Evolutionary conservation across 495 filamentous ascomycete species (phyloP).

Genomic region (Penicillium lividum): DNA sequence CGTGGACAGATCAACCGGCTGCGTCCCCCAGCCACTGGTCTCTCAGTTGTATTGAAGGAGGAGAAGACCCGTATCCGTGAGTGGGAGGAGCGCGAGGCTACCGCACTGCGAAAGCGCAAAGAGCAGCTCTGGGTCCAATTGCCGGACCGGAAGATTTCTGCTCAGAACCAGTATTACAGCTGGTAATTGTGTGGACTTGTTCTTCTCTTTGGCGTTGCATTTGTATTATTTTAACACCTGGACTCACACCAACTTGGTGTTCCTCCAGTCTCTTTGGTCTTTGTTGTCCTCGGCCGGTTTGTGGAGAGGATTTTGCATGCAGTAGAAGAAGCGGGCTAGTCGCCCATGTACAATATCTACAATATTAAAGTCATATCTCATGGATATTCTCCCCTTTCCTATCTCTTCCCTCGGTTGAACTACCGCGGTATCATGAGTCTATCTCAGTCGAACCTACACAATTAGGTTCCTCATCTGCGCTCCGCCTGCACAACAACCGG

Average conservation of each 20-base stretch:
- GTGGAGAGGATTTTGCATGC: slow-evolving; percentile 28
- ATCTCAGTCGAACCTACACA: background rate
- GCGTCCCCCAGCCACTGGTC: slow-evolving; percentile 67
- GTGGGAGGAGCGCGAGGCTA: slow-evolving; percentile 72
- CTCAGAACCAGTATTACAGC: slow-evolving; percentile 83
- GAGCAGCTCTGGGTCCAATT: slow-evolving; percentile 81
- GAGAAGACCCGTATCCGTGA: slow-evolving; percentile 82
- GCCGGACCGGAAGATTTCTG: slow-evolving; percentile 61
- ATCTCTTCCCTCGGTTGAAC: background rate
- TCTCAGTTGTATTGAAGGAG: slow-evolving; percentile 88
- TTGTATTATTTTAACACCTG: slow-evolving; percentile 29
- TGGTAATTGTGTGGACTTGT: slow-evolving; percentile 59
- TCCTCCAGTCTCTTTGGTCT: slow-evolving; percentile 22
- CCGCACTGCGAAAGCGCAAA: slow-evolving; percentile 64
- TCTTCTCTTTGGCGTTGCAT: slow-evolving; percentile 26
- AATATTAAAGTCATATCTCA: slow-evolving; percentile 17
- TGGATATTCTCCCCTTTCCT: slow-evolving; percentile 3
- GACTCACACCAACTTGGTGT: slow-evolving; percentile 9
- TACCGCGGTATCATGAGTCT: background rate
- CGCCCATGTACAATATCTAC: slow-evolving; percentile 35
- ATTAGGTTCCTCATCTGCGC: slow-evolving; percentile 6
- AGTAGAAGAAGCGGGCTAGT: slow-evolving; percentile 23
- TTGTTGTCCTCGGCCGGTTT: slow-evolving; percentile 11
- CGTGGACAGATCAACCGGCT: slow-evolving; percentile 63
- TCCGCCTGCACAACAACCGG: slow-evolving; percentile 66